Base-by-base conservation (phyloP, 176 grass and related monocot species). In the Stipa capillata region DNA sequence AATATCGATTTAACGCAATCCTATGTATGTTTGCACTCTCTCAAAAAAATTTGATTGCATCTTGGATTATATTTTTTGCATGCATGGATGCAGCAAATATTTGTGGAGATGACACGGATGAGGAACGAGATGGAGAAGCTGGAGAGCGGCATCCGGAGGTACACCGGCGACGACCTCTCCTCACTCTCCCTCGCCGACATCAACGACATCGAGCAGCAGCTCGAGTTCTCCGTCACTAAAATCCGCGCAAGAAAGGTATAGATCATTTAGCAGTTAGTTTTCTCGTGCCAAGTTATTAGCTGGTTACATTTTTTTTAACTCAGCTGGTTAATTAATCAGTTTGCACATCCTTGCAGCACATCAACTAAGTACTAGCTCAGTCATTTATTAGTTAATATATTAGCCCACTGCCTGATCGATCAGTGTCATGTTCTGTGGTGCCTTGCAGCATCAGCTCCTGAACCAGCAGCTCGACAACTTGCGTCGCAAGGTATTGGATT, bases 401-500 rank as follows among this genome's bases (percentile, higher is more conserved):
- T n/a, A n/a, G n/a, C n/a, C n/a, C n/a, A n/a, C n/a, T n/a, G n/a
- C n/a, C n/a, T n/a, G n/a, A n/a, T n/a, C n/a, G n/a, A n/a, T n/a
- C n/a, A 66, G 35, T 66, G 63, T 9, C 20, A n/a, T n/a, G n/a
- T n/a, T n/a, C n/a, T n/a, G n/a, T n/a, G n/a, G n/a, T n/a, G n/a
- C n/a, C n/a, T 79, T 79, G 76, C 77, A 97, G 93, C 87, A 97
- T 86, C 82, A 97, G 44, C 69, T 97, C 25, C 82, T 97, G 85
- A 83, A 80, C 47, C 93, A 97, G 57, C 90, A 97, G 80, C 74
- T 97, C 48, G 93, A 97, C 74, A 97, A 97, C 37, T 43, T 93
- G 41, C 93, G 93, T 65, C 87, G 90, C 64, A 97, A 97, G 93
- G 93, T 91, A 79, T 59, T 7, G 5, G 9, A 41, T 5, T 57